Conservation (phyloP, 2,329 filamentous ascomycete genomes). For the Verticillium alfalfae region DNA sequence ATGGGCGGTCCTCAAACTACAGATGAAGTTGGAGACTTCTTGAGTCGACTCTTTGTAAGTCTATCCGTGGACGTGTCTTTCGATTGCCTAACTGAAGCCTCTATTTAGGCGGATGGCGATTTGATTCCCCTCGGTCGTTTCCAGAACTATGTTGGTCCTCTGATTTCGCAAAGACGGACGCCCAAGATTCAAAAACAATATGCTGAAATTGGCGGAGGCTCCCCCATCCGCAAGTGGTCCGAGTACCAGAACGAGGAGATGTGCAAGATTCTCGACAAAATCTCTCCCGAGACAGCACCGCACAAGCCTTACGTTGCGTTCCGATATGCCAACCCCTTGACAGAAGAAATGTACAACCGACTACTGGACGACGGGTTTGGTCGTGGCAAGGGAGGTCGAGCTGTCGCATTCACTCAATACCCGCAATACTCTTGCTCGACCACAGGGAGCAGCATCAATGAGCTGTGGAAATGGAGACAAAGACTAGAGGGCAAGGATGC, state of each 20-base stretch:
- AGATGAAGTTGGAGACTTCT: conserved; percentile 81
- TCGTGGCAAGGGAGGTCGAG: conserved; percentile 80
- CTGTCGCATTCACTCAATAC: conserved; percentile 96
- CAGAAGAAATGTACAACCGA: conserved; percentile 84
- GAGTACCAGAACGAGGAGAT: conserved; percentile 91
- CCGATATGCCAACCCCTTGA: conserved; percentile 87
- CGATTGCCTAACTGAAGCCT: not conserved
- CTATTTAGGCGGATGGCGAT: conserved; percentile 76
- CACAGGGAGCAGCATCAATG: conserved; percentile 91
- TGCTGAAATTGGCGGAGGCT: conserved; percentile 91
- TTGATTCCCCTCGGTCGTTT: conserved; percentile 91
- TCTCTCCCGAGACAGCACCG: conserved; percentile 87
- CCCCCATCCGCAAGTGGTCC: conserved; percentile 96
- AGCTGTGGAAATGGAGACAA: conserved; percentile 95
- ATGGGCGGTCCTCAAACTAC: conserved; percentile 94
- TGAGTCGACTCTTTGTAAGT: conserved; percentile 86
- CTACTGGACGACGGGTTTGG: conserved; percentile 88
- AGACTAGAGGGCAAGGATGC: conserved; percentile 73
- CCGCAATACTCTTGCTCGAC: conserved; percentile 98
- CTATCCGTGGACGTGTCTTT: conserved; percentile 2
- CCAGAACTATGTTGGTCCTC: conserved; percentile 82
- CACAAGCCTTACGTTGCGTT: conserved; percentile 98
- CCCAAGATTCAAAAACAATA: conserved; percentile 98
- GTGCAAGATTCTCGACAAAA: conserved; percentile 92
- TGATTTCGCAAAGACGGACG: conserved; percentile 81